A percentile compares a stretch with the other conserved stretches of the same genome.
Evolutionary conservation across 2,329 filamentous ascomycete species (phyloP).

Genomic region (Grosmannia serpens): DNA sequence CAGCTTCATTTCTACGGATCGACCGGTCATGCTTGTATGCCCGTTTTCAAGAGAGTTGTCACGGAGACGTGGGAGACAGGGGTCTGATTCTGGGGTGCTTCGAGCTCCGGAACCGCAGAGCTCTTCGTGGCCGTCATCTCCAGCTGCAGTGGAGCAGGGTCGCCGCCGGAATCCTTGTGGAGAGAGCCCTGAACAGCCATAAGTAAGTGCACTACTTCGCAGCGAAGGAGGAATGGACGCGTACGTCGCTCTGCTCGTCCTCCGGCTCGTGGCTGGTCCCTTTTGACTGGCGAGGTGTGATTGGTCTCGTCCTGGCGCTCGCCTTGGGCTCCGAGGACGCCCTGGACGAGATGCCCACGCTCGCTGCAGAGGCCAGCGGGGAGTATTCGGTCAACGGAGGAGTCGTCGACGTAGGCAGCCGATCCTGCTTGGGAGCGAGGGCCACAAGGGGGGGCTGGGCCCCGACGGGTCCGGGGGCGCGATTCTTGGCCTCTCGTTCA

Average conservation of each 20-base stretch:
- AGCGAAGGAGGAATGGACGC: not conserved
- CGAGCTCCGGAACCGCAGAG: not conserved
- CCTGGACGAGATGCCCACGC: not conserved
- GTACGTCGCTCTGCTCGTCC: not conserved
- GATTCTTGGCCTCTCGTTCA: slow-evolving; percentile 18
- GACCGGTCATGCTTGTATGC: not conserved
- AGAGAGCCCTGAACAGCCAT: not conserved
- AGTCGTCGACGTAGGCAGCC: not conserved
- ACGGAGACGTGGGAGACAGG: not conserved
- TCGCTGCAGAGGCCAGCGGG: not conserved
- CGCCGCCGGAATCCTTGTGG: not conserved
- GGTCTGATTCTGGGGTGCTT: not conserved
- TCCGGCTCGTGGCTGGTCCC: not conserved
- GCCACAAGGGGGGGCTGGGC: slow-evolving; percentile 2
- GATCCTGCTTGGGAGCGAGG: slow-evolving; percentile 4
- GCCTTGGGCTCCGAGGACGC: not conserved
- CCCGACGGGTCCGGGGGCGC: slow-evolving; percentile 9
- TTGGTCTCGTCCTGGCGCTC: not conserved
- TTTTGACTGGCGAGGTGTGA: not conserved
- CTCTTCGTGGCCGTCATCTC: not conserved
- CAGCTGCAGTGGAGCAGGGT: not conserved
- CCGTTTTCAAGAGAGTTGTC: not conserved
- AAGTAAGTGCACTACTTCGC: not conserved
- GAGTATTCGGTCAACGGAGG: not conserved
- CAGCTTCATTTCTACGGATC: too few relatives aligned